Evolutionary conservation across 805 yeast genomes (phyloP).

Genomic region (Ogataea trehaloabstinens): DNA sequence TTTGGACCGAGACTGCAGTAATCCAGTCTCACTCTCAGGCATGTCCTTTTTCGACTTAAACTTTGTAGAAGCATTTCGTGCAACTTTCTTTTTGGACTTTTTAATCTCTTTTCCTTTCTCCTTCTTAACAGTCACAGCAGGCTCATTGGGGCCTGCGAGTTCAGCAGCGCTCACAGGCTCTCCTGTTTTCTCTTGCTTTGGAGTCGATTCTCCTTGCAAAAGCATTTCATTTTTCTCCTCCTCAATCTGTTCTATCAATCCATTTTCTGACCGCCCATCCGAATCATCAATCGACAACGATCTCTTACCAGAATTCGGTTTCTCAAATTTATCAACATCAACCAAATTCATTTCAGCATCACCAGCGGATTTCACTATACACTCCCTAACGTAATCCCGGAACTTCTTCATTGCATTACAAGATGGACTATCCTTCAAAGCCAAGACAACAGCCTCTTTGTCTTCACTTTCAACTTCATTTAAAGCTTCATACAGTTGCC

Average conservation of each 20-base stretch:
- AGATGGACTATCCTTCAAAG: conserved; percentile 24
- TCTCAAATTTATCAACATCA: no score
- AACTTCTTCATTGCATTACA: conserved; percentile 25
- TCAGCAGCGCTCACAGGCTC: neutral
- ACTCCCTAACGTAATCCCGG: conserved; percentile 25
- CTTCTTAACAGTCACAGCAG: conserved; percentile 1
- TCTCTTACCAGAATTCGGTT: no score
- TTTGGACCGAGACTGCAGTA: neutral
- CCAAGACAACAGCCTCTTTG: conserved; percentile 25
- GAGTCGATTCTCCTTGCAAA: neutral
- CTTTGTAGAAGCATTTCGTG: neutral
- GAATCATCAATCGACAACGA: no score
- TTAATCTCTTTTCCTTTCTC: conserved; percentile 1
- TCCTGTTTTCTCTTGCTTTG: no score
- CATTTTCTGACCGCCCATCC: no score
- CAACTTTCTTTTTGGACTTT: neutral
- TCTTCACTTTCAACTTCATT: conserved; percentile 22
- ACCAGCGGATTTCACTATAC: conserved; percentile 17
- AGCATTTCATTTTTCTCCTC: neutral
- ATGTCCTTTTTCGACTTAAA: conserved; percentile 1
- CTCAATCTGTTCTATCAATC: no score
- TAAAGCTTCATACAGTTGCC: conserved; percentile 21
- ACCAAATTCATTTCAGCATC: no score
- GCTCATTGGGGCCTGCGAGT: neutral
- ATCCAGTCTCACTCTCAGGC: conserved; percentile 2